A percentile compares a stretch with the other conserved stretches of the same genome.
Conservation (phyloP, 345 rosid genomes). For the Dipteronia dyeriana region DNA sequence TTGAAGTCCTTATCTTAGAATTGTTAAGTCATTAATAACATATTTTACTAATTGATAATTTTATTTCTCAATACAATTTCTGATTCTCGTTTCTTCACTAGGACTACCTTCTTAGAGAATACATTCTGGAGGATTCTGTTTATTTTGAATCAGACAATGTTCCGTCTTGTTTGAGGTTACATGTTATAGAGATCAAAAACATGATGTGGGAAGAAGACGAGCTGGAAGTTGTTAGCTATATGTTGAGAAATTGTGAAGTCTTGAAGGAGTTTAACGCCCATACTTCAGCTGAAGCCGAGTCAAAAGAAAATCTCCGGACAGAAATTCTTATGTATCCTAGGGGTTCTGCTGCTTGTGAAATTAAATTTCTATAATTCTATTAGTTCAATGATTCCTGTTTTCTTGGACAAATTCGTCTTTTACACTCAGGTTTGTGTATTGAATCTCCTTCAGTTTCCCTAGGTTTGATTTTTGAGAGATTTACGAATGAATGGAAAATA, state of each 20-base stretch:
- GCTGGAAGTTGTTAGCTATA: background rate
- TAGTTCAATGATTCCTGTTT: too few relatives aligned
- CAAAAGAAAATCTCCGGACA: too few relatives aligned
- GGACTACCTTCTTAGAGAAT: background rate
- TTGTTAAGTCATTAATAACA: background rate
- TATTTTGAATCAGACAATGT: background rate
- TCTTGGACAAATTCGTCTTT: too few relatives aligned
- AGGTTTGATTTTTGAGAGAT: too few relatives aligned
- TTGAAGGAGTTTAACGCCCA: background rate
- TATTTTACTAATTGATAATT: background rate
- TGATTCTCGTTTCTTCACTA: background rate
- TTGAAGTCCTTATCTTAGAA: background rate
- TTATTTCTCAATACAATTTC: background rate
- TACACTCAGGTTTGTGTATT: too few relatives aligned
- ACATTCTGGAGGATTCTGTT: background rate
- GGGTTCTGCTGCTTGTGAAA: background rate
- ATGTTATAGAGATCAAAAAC: background rate
- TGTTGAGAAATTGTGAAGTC: background rate
- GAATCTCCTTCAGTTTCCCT: too few relatives aligned
- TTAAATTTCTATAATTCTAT: background rate
- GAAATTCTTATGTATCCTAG: slow-evolving; percentile 12
- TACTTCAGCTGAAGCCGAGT: too few relatives aligned
- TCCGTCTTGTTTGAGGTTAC: background rate
- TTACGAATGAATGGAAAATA: too few relatives aligned
- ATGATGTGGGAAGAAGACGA: background rate